Conservation (phyloP, 2,329 filamentous ascomycete species). For the Fusarium equiseti region DNA sequence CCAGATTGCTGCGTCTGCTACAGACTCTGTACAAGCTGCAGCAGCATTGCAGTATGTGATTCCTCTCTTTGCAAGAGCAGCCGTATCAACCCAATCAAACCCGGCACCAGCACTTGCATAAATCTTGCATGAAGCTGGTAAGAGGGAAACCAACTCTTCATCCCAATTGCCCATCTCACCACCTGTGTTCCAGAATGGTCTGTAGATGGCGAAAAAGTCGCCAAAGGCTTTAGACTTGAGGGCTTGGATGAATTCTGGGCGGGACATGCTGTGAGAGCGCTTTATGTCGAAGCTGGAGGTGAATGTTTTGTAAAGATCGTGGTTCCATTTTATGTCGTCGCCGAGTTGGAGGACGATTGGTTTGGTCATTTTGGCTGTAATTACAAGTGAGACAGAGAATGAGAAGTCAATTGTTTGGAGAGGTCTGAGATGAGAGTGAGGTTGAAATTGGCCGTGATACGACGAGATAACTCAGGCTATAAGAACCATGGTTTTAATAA, state of each 20-base stretch:
- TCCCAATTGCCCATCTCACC: slow-evolving; percentile 49
- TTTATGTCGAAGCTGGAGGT: slow-evolving; percentile 43
- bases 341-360: slow-evolving; percentile 48
- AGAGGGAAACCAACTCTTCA: slow-evolving; percentile 41
- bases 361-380: slow-evolving; percentile 34
- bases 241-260: slow-evolving; percentile 43
- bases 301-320: slow-evolving; percentile 43
- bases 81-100: slow-evolving; percentile 48
- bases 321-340: slow-evolving; percentile 47
- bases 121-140: slow-evolving; percentile 43
- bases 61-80: slow-evolving; percentile 39
- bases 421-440: neutral
- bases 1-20: slow-evolving; percentile 46
- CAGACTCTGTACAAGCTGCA: slow-evolving; percentile 46
- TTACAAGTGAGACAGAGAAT: neutral
- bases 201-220: slow-evolving; percentile 45
- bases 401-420: neutral
- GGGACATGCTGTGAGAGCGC: slow-evolving; percentile 46
- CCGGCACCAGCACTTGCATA: slow-evolving; percentile 46
- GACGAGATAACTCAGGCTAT: neutral
- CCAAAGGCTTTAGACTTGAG: slow-evolving; percentile 43
- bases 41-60: slow-evolving; percentile 47
- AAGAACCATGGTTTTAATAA: slow-evolving; percentile 11
- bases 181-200: slow-evolving; percentile 47
- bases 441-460: neutral